Evolutionary conservation across 257 asterid genomes (phyloP).

Genomic region (Mentha longifolia): DNA sequence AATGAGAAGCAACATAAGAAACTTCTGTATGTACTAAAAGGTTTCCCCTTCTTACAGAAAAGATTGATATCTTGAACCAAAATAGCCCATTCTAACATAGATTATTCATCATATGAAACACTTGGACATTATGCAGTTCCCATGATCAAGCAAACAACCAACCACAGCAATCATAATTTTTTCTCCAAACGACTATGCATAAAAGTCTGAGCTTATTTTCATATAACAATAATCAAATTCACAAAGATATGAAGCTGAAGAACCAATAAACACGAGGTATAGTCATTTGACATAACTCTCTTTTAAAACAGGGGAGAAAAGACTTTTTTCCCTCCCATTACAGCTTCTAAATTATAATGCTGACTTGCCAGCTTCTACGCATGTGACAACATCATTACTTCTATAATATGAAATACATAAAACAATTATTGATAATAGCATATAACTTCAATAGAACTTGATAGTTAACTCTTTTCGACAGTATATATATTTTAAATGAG

Average conservation of each 20-base stretch:
- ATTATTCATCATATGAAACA: not conserved
- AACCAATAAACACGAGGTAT: not conserved
- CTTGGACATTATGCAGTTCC: not conserved
- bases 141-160: not conserved
- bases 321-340: not conserved
- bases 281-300: not conserved
- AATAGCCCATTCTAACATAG: not conserved
- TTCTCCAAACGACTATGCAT: not conserved
- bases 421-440: not conserved
- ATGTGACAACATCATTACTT: not conserved
- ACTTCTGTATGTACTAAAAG: not conserved
- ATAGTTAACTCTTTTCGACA: not conserved
- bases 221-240: not conserved
- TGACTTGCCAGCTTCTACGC: not conserved
- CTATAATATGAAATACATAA: not conserved
- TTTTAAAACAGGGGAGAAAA: not conserved
- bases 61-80: not conserved
- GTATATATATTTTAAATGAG: not conserved
- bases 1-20: constrained; percentile 3
- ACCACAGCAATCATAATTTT: not conserved
- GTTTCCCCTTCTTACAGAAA: not conserved
- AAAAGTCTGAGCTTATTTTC: not conserved
- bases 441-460: not conserved
- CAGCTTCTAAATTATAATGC: not conserved
- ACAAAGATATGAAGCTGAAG: not conserved